Conservation (phyloP, 2,329 filamentous ascomycete genomes). For the Orbilia brochopaga region DNA sequence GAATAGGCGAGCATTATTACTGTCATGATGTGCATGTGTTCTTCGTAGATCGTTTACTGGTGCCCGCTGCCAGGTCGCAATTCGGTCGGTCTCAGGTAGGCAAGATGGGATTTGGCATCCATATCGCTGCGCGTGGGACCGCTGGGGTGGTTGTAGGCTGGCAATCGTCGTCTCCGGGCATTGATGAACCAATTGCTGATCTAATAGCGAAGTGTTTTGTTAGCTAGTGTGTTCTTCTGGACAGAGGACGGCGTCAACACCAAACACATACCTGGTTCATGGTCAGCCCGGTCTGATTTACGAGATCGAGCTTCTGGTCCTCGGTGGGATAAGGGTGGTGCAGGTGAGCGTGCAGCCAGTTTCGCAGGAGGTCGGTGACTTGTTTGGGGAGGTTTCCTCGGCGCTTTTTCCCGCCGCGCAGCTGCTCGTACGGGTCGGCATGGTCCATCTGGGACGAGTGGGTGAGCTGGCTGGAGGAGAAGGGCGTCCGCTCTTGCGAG, state of each 20-base stretch:
- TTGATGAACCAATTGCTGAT: slow-evolving; percentile 86
- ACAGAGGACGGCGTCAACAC: neutral
- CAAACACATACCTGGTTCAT: slow-evolving; percentile 60
- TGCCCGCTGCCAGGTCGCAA: slow-evolving; percentile 39
- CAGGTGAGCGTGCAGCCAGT: slow-evolving; percentile 79
- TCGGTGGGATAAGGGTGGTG: slow-evolving; percentile 85
- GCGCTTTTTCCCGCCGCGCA: slow-evolving; percentile 62
- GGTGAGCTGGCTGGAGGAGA: slow-evolving; percentile 49
- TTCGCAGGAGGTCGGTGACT: slow-evolving; percentile 78
- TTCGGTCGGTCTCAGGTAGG: slow-evolving; percentile 42
- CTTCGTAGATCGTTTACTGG: slow-evolving; percentile 20
- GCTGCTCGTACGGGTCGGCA: slow-evolving; percentile 55
- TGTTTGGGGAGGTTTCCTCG: slow-evolving; percentile 90
- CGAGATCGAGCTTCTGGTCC: slow-evolving; percentile 83
- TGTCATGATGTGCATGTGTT: too few species aligned
- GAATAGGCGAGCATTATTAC: slow-evolving; percentile 15
- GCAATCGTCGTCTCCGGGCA: slow-evolving; percentile 70
- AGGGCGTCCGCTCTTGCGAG: slow-evolving; percentile 53
- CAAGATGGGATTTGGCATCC: slow-evolving; percentile 42
- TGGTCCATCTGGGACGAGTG: slow-evolving; percentile 53
- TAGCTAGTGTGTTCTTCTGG: neutral
- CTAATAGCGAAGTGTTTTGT: slow-evolving; percentile 54
- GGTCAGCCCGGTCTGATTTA: slow-evolving; percentile 75
- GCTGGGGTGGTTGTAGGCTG: slow-evolving; percentile 54
- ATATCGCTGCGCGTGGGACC: slow-evolving; percentile 28